Evolutionary conservation across 2,329 filamentous ascomycete genomes (phyloP).

Genomic region (Torrubiella hemipterigena): DNA sequence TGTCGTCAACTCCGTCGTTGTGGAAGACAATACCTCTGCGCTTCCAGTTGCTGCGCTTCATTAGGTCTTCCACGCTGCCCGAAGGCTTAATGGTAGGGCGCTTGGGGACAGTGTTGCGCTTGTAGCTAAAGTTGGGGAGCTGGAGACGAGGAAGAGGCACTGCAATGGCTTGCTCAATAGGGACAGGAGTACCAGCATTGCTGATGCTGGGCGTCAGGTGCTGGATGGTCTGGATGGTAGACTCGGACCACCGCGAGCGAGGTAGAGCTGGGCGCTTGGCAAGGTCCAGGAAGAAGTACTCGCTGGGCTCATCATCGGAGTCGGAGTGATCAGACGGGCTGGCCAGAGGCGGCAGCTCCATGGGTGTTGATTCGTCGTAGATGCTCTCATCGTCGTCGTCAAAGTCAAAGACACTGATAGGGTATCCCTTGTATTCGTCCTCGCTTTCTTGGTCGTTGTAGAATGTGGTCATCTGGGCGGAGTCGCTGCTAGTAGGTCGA

Average conservation of each 20-base stretch:
- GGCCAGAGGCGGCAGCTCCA: constrained; percentile 17
- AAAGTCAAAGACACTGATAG: constrained; percentile 8
- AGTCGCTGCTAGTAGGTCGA: constrained; percentile 9
- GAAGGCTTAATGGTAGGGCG: constrained; percentile 25
- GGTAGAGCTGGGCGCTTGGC: constrained; percentile 18
- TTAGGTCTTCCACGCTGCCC: constrained; percentile 27
- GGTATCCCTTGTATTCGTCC: constrained; percentile 9
- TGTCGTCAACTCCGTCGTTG: constrained; percentile 14
- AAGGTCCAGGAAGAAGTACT: constrained; percentile 21
- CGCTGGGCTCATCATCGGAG: constrained; percentile 14
- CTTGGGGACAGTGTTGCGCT: constrained; percentile 15
- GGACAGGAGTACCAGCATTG: constrained; percentile 4
- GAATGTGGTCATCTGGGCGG: constrained; percentile 14
- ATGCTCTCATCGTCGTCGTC: constrained; percentile 11
- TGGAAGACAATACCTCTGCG: constrained; percentile 28
- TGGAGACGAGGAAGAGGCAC: constrained; percentile 11
- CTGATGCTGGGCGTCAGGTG: constrained; percentile 9
- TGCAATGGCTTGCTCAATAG: constrained; percentile 9
- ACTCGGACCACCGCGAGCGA: constrained; percentile 29
- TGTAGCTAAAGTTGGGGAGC: constrained; percentile 23
- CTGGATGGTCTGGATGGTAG: constrained; percentile 22
- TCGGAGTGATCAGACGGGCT: constrained; percentile 13
- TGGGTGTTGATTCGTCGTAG: constrained; percentile 13
- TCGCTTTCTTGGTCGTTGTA: constrained; percentile 15
- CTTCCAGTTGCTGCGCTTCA: constrained; percentile 32